Conservation (phyloP, 164 flowering plant species). For the Vitis riparia region DNA sequence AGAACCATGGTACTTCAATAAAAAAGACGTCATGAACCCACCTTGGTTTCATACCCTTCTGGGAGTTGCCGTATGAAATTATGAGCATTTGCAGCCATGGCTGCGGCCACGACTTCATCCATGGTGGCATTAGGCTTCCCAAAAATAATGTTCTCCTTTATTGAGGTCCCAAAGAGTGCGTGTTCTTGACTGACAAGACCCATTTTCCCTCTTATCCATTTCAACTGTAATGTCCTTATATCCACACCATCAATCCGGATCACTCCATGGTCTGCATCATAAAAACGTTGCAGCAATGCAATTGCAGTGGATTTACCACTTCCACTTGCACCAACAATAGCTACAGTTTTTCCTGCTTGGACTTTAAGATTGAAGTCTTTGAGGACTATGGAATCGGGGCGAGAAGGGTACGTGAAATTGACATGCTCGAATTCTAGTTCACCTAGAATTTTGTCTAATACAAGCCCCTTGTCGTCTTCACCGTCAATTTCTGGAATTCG, state of each 20-base stretch:
- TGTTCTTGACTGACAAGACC: conserved; percentile 95
- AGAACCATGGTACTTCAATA: too few relatives aligned
- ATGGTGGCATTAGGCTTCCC: conserved; percentile 82
- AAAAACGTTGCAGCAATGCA: conserved; percentile 77
- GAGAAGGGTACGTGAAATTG: conserved; percentile 71
- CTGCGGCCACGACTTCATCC: conserved; percentile 75
- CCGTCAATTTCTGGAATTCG: conserved; percentile 67
- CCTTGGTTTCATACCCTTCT: conserved; percentile 90
- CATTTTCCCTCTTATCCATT: conserved; percentile 83
- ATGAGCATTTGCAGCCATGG: conserved; percentile 94
- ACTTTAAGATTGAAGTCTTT: conserved; percentile 65
- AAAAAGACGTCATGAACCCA: conserved; percentile 13
- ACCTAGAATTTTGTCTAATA: conserved; percentile 47
- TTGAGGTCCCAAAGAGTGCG: conserved; percentile 78
- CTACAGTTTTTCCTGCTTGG: conserved; percentile 77
- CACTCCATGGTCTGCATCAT: conserved; percentile 60
- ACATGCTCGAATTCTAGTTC: conserved; percentile 60
- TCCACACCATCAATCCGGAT: conserved; percentile 71
- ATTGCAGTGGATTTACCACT: conserved; percentile 89
- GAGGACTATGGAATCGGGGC: conserved; percentile 72
- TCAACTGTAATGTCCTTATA: conserved; percentile 54
- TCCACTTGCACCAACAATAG: conserved; percentile 92
- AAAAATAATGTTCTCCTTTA: conserved; percentile 78
- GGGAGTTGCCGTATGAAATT: conserved; percentile 86
- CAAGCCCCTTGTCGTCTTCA: conserved; percentile 54